Conservation (phyloP, 805 yeast genomes). For the Zygoascus flipseniorum region DNA sequence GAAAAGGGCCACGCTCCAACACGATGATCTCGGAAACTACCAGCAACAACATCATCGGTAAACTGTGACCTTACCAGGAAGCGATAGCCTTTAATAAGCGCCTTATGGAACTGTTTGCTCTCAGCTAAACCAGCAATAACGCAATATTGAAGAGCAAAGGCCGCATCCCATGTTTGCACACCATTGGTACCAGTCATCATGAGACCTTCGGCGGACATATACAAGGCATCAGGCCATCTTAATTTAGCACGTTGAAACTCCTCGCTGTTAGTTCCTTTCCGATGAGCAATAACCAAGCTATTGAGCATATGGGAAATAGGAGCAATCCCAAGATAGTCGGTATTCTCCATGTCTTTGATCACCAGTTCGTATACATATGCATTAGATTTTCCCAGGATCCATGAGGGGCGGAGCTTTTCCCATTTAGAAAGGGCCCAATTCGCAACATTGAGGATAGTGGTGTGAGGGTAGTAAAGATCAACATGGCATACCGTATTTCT, state of each 20-base stretch:
- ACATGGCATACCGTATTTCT: constrained; percentile 85
- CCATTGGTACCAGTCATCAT: constrained; percentile 97
- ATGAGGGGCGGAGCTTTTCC: constrained; percentile 68
- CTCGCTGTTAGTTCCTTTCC: constrained; percentile 61
- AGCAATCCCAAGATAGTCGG: constrained; percentile 79
- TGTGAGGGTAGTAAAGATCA: constrained; percentile 91
- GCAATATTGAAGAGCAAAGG: constrained; percentile 80
- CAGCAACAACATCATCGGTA: constrained; percentile 65
- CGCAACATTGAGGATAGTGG: constrained; percentile 50
- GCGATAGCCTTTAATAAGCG: constrained; percentile 55
- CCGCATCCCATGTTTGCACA: constrained; percentile 93
- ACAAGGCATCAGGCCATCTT: constrained; percentile 67
- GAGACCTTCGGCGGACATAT: constrained; percentile 86
- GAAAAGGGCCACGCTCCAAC: constrained; percentile 95
- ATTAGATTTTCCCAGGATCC: constrained; percentile 50
- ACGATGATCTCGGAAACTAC: constrained; percentile 74
- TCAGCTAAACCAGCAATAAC: constrained; percentile 74
- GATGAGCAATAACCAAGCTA: constrained; percentile 58
- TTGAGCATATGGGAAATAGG: constrained; percentile 88
- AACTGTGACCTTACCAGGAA: constrained; percentile 81
- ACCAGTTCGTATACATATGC: constrained; percentile 52
- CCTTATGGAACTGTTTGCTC: constrained; percentile 51
- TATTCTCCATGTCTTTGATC: constrained; percentile 65
- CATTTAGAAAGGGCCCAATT: constrained; percentile 55
- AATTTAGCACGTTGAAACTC: constrained; percentile 47